Evolutionary conservation across 805 yeast species (phyloP).

Genomic region (Candida verbasci): DNA sequence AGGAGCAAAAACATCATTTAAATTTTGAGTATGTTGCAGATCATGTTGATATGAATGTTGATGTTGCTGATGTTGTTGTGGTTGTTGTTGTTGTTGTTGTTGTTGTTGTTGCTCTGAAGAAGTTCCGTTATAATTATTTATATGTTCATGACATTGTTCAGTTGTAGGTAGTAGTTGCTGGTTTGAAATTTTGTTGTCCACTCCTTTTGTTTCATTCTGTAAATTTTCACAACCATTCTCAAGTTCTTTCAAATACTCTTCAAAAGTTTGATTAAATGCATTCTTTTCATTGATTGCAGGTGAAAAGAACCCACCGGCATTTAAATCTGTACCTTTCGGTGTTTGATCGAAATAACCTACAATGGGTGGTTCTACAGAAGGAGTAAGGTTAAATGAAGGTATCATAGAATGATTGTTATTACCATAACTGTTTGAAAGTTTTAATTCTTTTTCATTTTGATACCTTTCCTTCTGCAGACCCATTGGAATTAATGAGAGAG

Average conservation of each 20-base stretch:
- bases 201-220: not conserved
- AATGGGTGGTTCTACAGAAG: conserved; percentile 30
- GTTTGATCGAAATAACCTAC: conserved; percentile 7
- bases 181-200: no score
- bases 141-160: no score
- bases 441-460: conserved; percentile 5
- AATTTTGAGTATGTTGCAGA: not conserved
- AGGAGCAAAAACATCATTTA: conserved; percentile 4
- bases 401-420: conserved; percentile 1
- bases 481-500: conserved; percentile 2
- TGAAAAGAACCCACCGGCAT: conserved; percentile 11
- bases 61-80: not conserved
- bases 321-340: not conserved
- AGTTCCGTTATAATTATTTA: not conserved
- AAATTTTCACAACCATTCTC: not conserved
- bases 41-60: not conserved
- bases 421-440: conserved; percentile 4
- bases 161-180: no score
- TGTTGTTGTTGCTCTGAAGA: not conserved
- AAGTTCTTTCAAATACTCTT: conserved; percentile 8
- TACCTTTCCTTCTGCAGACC: not conserved
- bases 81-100: not conserved
- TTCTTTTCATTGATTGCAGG: conserved; percentile 10
- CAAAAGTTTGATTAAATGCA: conserved; percentile 11
- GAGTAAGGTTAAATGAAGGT: conserved; percentile 20